These are phyloP conservation scores for Gnaphalium uliginosum DNA, from an alignment of 129 eudicot species.

Conservation along the genomic window DNA sequence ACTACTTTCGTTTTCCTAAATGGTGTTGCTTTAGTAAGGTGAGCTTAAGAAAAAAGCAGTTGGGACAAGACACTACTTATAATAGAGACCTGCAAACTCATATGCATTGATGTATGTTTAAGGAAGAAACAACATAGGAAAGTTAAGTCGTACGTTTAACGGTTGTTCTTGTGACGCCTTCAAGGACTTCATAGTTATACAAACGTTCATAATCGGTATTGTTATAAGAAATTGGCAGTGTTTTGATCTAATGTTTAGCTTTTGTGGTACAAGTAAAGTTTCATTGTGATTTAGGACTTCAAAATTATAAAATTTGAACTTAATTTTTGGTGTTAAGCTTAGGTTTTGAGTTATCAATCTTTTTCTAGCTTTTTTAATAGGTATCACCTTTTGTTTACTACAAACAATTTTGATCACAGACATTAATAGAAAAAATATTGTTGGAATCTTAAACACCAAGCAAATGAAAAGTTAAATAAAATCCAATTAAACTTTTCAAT, in stretches of 20 bases:
- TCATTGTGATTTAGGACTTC: neutral
- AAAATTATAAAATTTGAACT: too few relatives aligned
- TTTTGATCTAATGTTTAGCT: neutral
- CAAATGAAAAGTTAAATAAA: conserved; percentile 23
- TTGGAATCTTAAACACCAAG: conserved; percentile 39
- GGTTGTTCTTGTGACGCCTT: neutral
- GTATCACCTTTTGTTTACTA: neutral
- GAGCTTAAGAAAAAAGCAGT: conserved; percentile 29
- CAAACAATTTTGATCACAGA: neutral
- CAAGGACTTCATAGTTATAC: neutral
- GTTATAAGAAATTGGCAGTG: neutral
- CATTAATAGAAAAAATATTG: neutral
- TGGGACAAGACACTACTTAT: conserved; percentile 16
- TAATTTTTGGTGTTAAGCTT: too few relatives aligned
- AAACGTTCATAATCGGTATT: neutral
- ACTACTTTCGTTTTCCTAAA: conserved; percentile 17
- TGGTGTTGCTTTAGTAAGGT: conserved; percentile 34
- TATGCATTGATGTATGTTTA: too few relatives aligned
- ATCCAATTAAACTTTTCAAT: conserved; percentile 3
- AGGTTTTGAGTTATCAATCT: neutral
- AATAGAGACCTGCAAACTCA: too few relatives aligned
- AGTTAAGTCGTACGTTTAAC: neutral
- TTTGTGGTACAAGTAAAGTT: neutral
- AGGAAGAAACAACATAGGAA: too few relatives aligned
- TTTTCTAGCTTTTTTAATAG: neutral